Percentiles rank a stretch among this genome's conserved stretches.
Conservation (phyloP, 805 yeast genomes). For the Cyberlindnera japonica region DNA sequence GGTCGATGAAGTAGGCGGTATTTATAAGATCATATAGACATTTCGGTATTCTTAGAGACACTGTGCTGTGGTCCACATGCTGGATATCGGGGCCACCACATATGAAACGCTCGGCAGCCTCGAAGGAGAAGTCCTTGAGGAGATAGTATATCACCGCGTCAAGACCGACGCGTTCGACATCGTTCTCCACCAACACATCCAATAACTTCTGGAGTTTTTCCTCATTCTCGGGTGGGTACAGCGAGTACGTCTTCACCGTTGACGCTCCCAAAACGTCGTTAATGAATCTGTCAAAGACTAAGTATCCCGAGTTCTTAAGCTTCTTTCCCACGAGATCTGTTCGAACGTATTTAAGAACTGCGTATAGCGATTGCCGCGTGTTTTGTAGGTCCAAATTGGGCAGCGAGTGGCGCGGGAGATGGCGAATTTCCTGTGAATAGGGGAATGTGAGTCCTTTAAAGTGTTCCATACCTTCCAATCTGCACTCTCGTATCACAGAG, state of each 20-base stretch:
- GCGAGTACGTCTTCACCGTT: conserved; percentile 8
- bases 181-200: conserved; percentile 6
- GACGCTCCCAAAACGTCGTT: conserved; percentile 15
- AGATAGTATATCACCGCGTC: conserved; percentile 22
- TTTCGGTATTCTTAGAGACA: conserved; percentile 4
- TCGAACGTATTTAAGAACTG: conserved; percentile 23
- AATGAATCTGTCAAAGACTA: conserved; percentile 22
- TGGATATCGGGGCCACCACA: conserved; percentile 3
- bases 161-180: conserved; percentile 11
- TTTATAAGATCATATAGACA: conserved; percentile 21
- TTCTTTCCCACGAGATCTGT: conserved; percentile 19
- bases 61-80: conserved; percentile 6
- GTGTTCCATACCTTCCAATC: conserved; percentile 4
- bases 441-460: conserved; percentile 22
- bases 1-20: conserved; percentile 24
- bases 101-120: conserved; percentile 19
- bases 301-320: conserved; percentile 13
- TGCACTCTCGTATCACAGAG: no score
- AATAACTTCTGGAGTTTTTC: conserved; percentile 19
- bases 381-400: conserved; percentile 24
- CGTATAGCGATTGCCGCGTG: conserved; percentile 21
- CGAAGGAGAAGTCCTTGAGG: conserved; percentile 23
- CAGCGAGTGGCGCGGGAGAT: conserved; percentile 12
- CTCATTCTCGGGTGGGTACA: conserved; percentile 26
- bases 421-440: conserved; percentile 21